Evolutionary conservation across 2,329 filamentous ascomycete genomes (phyloP).

Genomic region (Calonectria pseudoturangicola): DNA sequence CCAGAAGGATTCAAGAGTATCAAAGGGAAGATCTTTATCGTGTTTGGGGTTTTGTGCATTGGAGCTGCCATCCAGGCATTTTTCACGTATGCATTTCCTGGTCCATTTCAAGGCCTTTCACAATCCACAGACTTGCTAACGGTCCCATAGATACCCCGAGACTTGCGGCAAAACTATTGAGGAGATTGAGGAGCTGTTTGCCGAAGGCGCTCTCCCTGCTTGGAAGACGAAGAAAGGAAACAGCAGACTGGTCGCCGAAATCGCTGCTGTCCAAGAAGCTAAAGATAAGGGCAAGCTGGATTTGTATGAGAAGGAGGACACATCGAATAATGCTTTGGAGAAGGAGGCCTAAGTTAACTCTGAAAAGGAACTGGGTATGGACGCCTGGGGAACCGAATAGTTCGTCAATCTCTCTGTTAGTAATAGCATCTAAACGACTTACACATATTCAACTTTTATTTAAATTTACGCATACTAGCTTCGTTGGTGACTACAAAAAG

Average conservation of each 20-base stretch:
- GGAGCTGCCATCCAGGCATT: slow-evolving; percentile 36
- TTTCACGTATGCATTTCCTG: slow-evolving; percentile 34
- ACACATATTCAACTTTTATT: too few relatives aligned
- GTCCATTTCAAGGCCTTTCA: too few relatives aligned
- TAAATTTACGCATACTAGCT: too few relatives aligned
- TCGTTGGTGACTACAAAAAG: too few relatives aligned
- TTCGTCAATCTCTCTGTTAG: too few relatives aligned
- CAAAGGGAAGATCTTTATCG: slow-evolving; percentile 47
- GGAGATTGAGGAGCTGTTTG: background rate
- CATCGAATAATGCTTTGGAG: slow-evolving; percentile 15
- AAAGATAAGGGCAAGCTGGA: slow-evolving; percentile 39
- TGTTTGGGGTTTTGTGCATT: slow-evolving; percentile 45
- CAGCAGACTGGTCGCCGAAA: slow-evolving; percentile 34
- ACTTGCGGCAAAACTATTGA: slow-evolving; percentile 9
- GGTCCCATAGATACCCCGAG: background rate
- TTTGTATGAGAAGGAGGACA: slow-evolving; percentile 10
- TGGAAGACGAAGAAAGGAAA: slow-evolving; percentile 42
- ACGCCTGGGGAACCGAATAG: too few relatives aligned
- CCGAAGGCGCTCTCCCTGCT: background rate
- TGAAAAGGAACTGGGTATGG: too few relatives aligned
- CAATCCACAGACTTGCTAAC: background rate
- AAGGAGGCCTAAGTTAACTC: slow-evolving; percentile 12
- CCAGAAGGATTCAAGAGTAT: slow-evolving; percentile 54
- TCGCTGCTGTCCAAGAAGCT: slow-evolving; percentile 26
- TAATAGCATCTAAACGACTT: too few relatives aligned